phyloP scores from a whole-genome alignment of 768 basidiomycete species.

The Gautieria morchelliformis region DNA sequence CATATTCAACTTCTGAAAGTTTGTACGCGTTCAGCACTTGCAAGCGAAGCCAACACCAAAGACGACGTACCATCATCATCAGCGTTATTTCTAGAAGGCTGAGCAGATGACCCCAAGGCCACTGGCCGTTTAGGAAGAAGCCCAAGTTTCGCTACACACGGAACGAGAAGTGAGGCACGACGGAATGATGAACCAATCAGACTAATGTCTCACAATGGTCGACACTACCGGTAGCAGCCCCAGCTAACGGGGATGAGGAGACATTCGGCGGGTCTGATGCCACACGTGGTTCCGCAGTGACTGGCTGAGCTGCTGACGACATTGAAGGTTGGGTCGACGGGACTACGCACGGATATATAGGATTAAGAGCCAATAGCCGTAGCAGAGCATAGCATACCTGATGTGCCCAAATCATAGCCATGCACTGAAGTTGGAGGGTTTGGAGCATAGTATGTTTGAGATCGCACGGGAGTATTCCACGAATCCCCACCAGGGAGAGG shows the following conservation, averaged over 20 bases:
- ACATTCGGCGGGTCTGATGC: neutral
- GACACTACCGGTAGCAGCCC: neutral
- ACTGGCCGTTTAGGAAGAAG: constrained; percentile 69
- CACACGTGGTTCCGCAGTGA: neutral
- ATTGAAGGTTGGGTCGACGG: too few relatives aligned
- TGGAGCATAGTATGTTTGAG: neutral
- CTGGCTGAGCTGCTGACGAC: neutral
- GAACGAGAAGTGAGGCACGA: neutral
- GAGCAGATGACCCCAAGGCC: constrained; percentile 31
- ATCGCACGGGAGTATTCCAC: constrained; percentile 1
- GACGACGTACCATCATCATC: constrained; percentile 17
- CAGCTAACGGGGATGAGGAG: neutral
- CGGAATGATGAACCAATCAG: neutral
- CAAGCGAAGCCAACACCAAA: neutral
- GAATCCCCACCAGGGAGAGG: neutral
- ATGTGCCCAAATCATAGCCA: neutral
- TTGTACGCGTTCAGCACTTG: constrained; percentile 30
- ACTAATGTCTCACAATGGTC: constrained; percentile 11
- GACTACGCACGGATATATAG: neutral
- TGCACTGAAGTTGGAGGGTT: neutral
- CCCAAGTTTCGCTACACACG: constrained; percentile 48
- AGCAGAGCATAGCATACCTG: neutral
- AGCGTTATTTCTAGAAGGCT: constrained; percentile 18
- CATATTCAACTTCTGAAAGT: constrained; percentile 47
- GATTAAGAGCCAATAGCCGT: neutral